Evolutionary conservation across 257 asterid species (phyloP).

Genomic region (Marsdenia floribunda): DNA sequence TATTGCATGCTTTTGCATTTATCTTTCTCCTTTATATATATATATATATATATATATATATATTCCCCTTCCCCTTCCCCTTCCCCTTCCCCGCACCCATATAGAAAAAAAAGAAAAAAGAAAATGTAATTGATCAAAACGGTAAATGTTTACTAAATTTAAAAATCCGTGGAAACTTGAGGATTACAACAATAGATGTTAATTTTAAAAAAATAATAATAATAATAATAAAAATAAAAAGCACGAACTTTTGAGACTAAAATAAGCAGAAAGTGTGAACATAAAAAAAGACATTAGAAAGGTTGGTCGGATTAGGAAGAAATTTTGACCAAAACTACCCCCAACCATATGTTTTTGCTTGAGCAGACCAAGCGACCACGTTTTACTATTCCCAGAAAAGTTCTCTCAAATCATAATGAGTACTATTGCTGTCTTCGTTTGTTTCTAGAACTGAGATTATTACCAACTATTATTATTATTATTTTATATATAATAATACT

Average conservation of each 20-base stretch:
- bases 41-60: too few relatives aligned
- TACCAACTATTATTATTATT: too few relatives aligned
- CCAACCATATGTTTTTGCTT: slow-evolving; percentile 30
- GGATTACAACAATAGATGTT: background rate
- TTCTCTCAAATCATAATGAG: slow-evolving; percentile 6
- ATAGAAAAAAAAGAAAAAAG: too few relatives aligned
- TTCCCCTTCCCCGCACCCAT: too few relatives aligned
- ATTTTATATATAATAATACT: too few relatives aligned
- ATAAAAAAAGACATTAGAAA: slow-evolving; percentile 8
- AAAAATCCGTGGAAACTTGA: background rate
- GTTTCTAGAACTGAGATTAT: slow-evolving; percentile 5
- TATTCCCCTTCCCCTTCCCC: too few relatives aligned
- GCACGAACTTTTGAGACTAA: slow-evolving; percentile 18
- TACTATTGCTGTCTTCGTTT: slow-evolving; percentile 5
- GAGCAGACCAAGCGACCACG: slow-evolving; percentile 30
- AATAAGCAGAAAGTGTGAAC: slow-evolving; percentile 1
- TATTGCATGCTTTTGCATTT: too few relatives aligned
- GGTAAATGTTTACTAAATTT: too few relatives aligned
- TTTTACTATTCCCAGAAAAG: slow-evolving; percentile 29
- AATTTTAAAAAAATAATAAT: too few relatives aligned
- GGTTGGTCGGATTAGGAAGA: slow-evolving; percentile 28
- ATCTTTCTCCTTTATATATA: too few relatives aligned
- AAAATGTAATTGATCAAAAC: too few relatives aligned
- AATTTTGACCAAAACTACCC: slow-evolving; percentile 25
- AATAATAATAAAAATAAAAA: background rate